Evolutionary conservation across 495 filamentous ascomycete genomes (phyloP), one percentile per base, ranked within the genome.

Genomic region (Staphylotrichum longicolle): DNA sequence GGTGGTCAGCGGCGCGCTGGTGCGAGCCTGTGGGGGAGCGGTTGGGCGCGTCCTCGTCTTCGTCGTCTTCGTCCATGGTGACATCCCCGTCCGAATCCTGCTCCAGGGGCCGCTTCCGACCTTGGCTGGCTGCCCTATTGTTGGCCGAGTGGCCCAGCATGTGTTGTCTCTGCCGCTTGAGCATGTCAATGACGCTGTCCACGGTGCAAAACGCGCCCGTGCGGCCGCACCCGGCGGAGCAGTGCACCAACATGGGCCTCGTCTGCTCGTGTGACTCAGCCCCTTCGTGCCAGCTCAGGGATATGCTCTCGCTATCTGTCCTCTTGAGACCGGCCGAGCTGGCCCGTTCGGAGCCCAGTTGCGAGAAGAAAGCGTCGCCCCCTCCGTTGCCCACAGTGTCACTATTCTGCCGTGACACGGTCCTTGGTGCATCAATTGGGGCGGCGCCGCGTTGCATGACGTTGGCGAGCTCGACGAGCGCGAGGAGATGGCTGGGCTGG

Each of bases 201-300:
- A 98, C 91, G 0, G 94, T 95, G 72, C 94, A 98, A 63, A 98
- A 98, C 0, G 95, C 91, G 4, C 94, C 94, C 0, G 94, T 98
- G 5, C 94, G 86, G 4, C 94, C 94, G 75, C 94, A 98, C 0
- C 94, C 94, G 3, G 94, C 94, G 58, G 89, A 93, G 77, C 94
- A 98, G 73, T 98, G 94, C 4, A 98, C 95, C 20, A 98, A 74
- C 53, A 96, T 82, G 14, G 94, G 93, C 44, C 91, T 77, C 8
- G 76, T 75, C 1, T 73, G 68, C 0, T 81, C 78, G 27, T 73
- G 68, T 0, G 74, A 61, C 52, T 89, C 85, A 1, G 87, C 83
- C 12, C 84, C 83, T 32, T 81, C 79, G 35, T 74, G 72, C 55
- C 71, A 74, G 12, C 63, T 61, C 60, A 79, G 59, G 2, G 27